Conservation (phyloP, 352 stramenopile species). For the Phytophthora vignae region DNA sequence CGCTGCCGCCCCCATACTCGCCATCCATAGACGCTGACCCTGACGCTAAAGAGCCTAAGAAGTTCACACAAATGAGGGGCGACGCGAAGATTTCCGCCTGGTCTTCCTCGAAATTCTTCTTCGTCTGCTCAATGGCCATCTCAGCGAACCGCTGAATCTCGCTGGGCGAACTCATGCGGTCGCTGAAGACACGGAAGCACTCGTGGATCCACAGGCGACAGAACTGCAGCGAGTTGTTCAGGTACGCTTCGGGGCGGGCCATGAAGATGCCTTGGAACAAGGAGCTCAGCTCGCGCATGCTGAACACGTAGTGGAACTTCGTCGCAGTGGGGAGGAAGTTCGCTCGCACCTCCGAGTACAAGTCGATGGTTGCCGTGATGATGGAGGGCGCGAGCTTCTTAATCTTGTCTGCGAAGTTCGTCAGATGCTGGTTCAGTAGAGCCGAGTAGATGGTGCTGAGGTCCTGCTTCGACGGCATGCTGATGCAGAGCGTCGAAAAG, state of each 20-base stretch:
- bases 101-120: constrained; percentile 90
- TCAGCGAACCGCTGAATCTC: constrained; percentile 85
- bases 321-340: constrained; percentile 91
- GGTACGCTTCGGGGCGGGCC: constrained; percentile 66
- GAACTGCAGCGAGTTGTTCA: constrained; percentile 70
- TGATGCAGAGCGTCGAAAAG: constrained; percentile 85
- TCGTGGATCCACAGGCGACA: constrained; percentile 93
- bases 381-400: constrained; percentile 72
- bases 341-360: constrained; percentile 75
- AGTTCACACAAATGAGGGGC: constrained; percentile 80
- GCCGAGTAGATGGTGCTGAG: constrained; percentile 77
- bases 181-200: constrained; percentile 91
- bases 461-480: constrained; percentile 71
- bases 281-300: constrained; percentile 87
- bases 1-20: constrained; percentile 18
- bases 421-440: constrained; percentile 71
- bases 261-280: constrained; percentile 90
- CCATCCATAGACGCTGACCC: constrained; percentile 13
- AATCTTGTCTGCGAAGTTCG: constrained; percentile 81
- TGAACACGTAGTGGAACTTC: constrained; percentile 96
- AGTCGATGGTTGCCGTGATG: constrained; percentile 82
- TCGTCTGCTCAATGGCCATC: constrained; percentile 85
- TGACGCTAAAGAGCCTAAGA: constrained; percentile 37
- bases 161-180: constrained; percentile 82
- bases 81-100: constrained; percentile 71